These are phyloP conservation scores for Trichoderma parareesei DNA, from an alignment of 495 filamentous ascomycete genomes.

Conservation along the genomic window DNA sequence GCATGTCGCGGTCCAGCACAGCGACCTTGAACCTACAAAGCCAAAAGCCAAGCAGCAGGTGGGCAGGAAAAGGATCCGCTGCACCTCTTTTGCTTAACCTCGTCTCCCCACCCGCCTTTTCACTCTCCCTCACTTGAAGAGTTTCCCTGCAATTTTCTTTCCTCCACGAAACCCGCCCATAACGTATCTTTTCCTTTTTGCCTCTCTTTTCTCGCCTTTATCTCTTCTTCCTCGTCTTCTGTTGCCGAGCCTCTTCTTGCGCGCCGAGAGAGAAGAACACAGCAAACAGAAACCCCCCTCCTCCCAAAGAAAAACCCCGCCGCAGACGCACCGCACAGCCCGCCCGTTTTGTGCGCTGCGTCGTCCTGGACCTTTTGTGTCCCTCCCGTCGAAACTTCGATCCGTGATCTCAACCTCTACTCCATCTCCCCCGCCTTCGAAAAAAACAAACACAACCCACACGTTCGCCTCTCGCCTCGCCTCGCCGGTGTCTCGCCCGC, in stretches of 20 bases:
- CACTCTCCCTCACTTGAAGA: slow-evolving; percentile 4
- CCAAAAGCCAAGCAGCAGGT: too few relatives aligned
- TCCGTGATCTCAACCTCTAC: slow-evolving; percentile 13
- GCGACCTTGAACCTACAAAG: too few relatives aligned
- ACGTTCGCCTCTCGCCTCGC: background rate
- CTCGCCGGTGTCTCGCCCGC: slow-evolving; percentile 21
- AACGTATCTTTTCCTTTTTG: too few relatives aligned
- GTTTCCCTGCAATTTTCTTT: too few relatives aligned
- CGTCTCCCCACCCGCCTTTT: slow-evolving; percentile 12
- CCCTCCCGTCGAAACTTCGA: slow-evolving; percentile 15
- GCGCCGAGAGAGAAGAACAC: background rate
- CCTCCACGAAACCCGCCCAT: too few relatives aligned
- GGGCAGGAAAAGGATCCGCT: background rate
- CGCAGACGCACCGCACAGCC: slow-evolving; percentile 8
- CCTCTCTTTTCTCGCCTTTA: background rate
- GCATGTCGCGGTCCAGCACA: background rate
- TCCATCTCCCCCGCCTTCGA: background rate
- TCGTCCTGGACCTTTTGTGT: background rate
- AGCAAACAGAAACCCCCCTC: background rate
- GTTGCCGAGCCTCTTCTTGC: too few relatives aligned
- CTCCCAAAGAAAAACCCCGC: background rate
- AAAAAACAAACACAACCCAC: background rate
- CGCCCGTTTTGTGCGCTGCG: slow-evolving; percentile 9
- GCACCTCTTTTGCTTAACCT: slow-evolving; percentile 3
- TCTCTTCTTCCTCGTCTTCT: background rate